phyloP scores from a whole-genome alignment of 2,329 filamentous ascomycete species.

The Monilinia laxa region DNA sequence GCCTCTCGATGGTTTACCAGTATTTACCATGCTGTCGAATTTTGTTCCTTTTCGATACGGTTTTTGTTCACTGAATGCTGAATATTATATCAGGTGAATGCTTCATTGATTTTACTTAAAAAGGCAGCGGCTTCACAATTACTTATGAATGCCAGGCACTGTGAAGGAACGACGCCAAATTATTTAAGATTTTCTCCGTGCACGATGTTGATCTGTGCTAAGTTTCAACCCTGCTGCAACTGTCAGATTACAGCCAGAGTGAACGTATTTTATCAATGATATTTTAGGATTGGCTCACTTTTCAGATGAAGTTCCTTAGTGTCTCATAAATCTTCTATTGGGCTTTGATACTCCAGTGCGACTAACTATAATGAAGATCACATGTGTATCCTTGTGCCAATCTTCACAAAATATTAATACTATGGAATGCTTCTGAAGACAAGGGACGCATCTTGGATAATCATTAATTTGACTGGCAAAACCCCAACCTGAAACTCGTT shows the following conservation, averaged over 20 bases:
- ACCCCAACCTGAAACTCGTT: neutral
- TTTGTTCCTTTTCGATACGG: neutral
- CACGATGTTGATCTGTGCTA: constrained; percentile 7
- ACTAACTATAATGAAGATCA: neutral
- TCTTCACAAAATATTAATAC: neutral
- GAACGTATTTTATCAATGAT: neutral
- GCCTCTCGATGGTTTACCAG: constrained; percentile 25
- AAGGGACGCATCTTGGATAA: neutral
- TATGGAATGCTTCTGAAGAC: neutral
- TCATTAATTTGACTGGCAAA: neutral
- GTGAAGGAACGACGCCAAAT: neutral
- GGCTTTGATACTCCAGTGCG: neutral
- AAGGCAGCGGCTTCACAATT: neutral
- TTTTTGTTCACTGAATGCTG: neutral
- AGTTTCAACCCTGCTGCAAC: constrained; percentile 12
- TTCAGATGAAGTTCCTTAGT: neutral
- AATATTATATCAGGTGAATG: neutral
- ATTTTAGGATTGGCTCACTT: neutral
- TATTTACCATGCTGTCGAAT: constrained; percentile 19
- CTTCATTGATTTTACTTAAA: neutral
- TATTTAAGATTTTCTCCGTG: constrained; percentile 1
- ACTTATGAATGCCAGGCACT: neutral
- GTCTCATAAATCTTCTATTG: neutral
- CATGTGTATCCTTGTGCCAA: neutral
- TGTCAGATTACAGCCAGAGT: neutral